Conservation (phyloP, 163 green algal species). For the Coccomyxa subellipsoidea region DNA sequence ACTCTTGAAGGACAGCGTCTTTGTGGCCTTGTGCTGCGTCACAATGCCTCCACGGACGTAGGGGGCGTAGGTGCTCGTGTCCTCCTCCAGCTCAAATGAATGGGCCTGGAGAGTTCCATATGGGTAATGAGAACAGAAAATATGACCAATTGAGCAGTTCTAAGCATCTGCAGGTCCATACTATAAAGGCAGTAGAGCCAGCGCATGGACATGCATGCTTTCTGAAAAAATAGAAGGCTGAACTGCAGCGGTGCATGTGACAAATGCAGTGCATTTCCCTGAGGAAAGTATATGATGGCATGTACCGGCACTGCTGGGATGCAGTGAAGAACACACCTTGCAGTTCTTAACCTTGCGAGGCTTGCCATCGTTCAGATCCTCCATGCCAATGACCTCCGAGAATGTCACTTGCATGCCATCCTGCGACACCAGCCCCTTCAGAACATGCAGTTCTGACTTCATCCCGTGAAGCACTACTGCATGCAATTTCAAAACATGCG, state of each 20-base stretch:
- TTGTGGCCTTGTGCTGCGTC: slow-evolving; percentile 85
- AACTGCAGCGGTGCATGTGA: too few species aligned
- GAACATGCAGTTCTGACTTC: too few species aligned
- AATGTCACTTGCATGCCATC: slow-evolving; percentile 91
- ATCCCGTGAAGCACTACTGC: too few species aligned
- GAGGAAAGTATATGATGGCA: too few species aligned
- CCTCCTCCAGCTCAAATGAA: slow-evolving; percentile 90
- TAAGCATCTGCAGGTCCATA: neutral
- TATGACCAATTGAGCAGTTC: neutral
- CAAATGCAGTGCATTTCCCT: too few species aligned
- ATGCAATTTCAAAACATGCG: too few species aligned
- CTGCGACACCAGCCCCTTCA: slow-evolving; percentile 33
- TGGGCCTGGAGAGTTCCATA: slow-evolving; percentile 73
- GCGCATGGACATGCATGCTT: too few species aligned
- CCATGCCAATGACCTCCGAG: slow-evolving; percentile 89
- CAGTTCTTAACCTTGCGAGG: slow-evolving; percentile 82
- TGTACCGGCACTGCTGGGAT: too few species aligned
- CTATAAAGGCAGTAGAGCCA: too few species aligned
- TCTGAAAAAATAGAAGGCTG: too few species aligned
- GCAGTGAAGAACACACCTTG: slow-evolving; percentile 51
- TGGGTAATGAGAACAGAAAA: too few species aligned
- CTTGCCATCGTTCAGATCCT: slow-evolving; percentile 78
- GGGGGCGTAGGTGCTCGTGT: slow-evolving; percentile 67
- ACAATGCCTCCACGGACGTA: slow-evolving; percentile 83
- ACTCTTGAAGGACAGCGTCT: slow-evolving; percentile 77